A percentile compares a stretch with the other conserved stretches of the same genome.
phyloP scores from a whole-genome alignment of 2,329 filamentous ascomycete genomes.

The Fusarium subtropicale region DNA sequence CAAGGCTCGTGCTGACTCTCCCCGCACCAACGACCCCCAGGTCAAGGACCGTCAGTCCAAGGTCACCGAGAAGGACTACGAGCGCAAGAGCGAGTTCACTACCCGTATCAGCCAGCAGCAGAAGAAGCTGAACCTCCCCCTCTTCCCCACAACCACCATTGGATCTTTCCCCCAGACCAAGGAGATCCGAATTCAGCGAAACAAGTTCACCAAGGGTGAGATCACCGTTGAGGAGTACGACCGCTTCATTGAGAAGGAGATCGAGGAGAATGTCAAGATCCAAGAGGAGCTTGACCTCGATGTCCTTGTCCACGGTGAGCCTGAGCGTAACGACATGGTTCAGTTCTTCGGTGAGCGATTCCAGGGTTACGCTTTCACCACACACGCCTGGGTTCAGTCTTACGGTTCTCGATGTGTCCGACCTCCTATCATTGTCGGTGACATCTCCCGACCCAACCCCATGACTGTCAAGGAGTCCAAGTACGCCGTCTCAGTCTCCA shows the following conservation, averaged over 20 bases:
- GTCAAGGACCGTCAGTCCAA: conserved; percentile 97
- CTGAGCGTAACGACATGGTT: conserved; percentile 99
- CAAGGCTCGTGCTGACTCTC: conserved; percentile 89
- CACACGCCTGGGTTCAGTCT: conserved; percentile 97
- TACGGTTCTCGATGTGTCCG: conserved; percentile 99
- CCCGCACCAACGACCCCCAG: conserved; percentile 94
- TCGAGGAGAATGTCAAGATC: conserved; percentile 92
- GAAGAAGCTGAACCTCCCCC: conserved; percentile 90
- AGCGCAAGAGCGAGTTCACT: conserved; percentile 91
- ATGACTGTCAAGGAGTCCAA: conserved; percentile 99
- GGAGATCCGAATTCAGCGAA: conserved; percentile 95
- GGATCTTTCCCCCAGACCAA: conserved; percentile 99
- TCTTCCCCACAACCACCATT: conserved; percentile 99
- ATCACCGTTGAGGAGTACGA: conserved; percentile 94
- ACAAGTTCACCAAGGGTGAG: conserved; percentile 99
- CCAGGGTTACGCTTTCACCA: conserved; percentile 98
- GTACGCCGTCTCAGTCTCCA: conserved; percentile 94
- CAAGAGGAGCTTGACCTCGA: conserved; percentile 98
- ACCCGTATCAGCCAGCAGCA: conserved; percentile 88
- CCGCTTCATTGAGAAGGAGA: conserved; percentile 99
- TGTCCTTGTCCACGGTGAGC: conserved; percentile 98
- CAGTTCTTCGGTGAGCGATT: conserved; percentile 99
- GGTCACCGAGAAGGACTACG: conserved; percentile 86
- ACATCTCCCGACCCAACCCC: conserved; percentile 94
- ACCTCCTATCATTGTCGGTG: conserved; percentile 97